Evolutionary conservation across 2,329 filamentous ascomycete species (phyloP).

Genomic region (Sporothrix pseudoabietina): DNA sequence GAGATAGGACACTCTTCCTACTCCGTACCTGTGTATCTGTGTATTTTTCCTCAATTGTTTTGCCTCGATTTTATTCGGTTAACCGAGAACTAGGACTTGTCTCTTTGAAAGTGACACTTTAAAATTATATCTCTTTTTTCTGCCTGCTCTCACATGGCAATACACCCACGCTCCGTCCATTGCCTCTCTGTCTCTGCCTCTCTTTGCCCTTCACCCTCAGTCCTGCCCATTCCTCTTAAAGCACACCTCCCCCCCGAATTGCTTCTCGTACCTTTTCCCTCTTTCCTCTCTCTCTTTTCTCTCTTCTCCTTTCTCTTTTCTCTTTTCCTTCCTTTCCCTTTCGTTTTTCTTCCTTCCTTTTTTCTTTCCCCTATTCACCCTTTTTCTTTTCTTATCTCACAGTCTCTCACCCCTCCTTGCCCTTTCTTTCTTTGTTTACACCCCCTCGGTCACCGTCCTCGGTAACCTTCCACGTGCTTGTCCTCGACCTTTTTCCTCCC

Average conservation of each 20-base stretch:
- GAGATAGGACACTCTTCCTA: no score
- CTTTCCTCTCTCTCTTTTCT: not conserved
- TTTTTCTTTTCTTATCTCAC: not conserved
- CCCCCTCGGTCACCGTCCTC: conserved; percentile 6
- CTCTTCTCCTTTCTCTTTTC: not conserved
- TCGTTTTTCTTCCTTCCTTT: not conserved
- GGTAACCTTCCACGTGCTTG: conserved; percentile 9
- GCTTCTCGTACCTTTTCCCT: conserved; percentile 2
- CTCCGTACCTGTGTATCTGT: not conserved
- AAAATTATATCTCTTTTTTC: conserved; percentile 10
- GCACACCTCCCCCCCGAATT: conserved; percentile 19
- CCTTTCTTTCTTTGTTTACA: conserved; percentile 1
- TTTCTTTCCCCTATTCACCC: not conserved
- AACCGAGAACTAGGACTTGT: not conserved
- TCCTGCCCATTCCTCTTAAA: conserved; percentile 21
- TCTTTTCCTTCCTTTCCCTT: not conserved
- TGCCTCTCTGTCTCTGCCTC: not conserved
- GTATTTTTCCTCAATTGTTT: not conserved
- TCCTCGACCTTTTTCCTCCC: not conserved
- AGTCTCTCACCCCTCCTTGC: not conserved
- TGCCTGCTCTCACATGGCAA: not conserved
- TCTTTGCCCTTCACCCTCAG: not conserved
- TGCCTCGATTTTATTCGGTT: conserved; percentile 15
- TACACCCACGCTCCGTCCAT: not conserved
- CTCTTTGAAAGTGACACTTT: not conserved